Base-by-base conservation (phyloP, 805 yeast genomes). In the Wickerhamomyces rabaulensis region DNA sequence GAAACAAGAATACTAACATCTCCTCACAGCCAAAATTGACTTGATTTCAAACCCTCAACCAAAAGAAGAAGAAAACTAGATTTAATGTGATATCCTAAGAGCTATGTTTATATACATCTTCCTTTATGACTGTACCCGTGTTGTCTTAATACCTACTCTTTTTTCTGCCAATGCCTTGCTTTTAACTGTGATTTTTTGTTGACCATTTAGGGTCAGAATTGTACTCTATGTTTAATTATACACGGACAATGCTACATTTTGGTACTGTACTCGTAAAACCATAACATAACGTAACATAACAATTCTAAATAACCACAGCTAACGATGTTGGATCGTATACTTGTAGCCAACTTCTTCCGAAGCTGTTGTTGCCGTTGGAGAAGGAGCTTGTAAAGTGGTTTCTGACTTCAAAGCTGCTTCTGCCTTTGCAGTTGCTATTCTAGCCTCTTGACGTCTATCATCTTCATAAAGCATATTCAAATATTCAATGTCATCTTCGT, bases 401-500 rank as follows among this genome's bases (percentile, higher is more conserved):
- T 13, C 6, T 20, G n/a, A 9, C 15, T 20, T 13, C 20, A 16
- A 20, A 36, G n/a, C 6, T 36, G n/a, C 16, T 6, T 36, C 39
- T 36, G 39, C 19, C 21, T 23, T 25, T 23, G 41, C 41, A 15
- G 31, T 16, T 8, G 16, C 22, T 9, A 20, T 29, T 9, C 16
- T 25, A 4, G 22, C 23, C 31, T 45, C 44, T 22, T 37, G 27
- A 9, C 19, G 19, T 27, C 35, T 25, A n/a, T 42, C 44, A 26
- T 42, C 37, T 2, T 49, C 51, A 39, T 54, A 55, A 5, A 60
- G 31, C 50, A 52, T 52, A n/a, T 53, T 53, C 44, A 60, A 50
- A 39, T 52, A 54, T 9, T 47, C 45, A 7, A 57, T 41, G 36
- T 60, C 63, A 15, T 60, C 62, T 15, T 57, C 64, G 35, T 60